phyloP scores from a whole-genome alignment of 495 filamentous ascomycete species.

The Trichoderma parareesei region DNA sequence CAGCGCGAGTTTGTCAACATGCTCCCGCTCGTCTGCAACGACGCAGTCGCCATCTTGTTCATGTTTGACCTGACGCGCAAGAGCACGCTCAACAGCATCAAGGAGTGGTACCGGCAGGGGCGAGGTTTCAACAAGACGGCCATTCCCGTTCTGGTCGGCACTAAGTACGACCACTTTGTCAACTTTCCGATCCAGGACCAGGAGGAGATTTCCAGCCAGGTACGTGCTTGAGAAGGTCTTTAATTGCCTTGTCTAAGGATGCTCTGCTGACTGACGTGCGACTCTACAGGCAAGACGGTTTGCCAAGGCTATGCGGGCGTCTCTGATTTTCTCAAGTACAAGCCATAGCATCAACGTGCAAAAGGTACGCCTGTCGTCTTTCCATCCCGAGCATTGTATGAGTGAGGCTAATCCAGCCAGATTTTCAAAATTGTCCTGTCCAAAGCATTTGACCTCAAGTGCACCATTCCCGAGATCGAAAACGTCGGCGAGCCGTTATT shows the following conservation, averaged over 20 bases:
- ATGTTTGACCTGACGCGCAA: slow-evolving; percentile 99
- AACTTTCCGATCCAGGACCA: slow-evolving; percentile 96
- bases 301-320: slow-evolving; percentile 95
- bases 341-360: slow-evolving; percentile 99
- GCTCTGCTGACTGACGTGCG: background rate
- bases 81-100: slow-evolving; percentile 96
- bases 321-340: slow-evolving; percentile 95
- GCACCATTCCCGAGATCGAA: slow-evolving; percentile 97
- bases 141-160: slow-evolving; percentile 92
- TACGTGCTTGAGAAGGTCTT: slow-evolving; percentile 22
- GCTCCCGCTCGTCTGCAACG: slow-evolving; percentile 96
- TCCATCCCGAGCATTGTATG: slow-evolving; percentile 2
- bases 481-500: slow-evolving; percentile 94
- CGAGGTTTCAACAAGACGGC: slow-evolving; percentile 99
- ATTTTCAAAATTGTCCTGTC: slow-evolving; percentile 99
- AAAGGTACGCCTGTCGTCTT: slow-evolving; percentile 54
- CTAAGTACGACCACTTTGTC: slow-evolving; percentile 98
- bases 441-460: slow-evolving; percentile 97
- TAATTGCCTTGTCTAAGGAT: background rate
- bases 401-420: slow-evolving; percentile 34
- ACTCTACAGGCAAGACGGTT: slow-evolving; percentile 76
- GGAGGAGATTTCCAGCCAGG: slow-evolving; percentile 94
- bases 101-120: slow-evolving; percentile 98
- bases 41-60: slow-evolving; percentile 95
- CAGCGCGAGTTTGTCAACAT: slow-evolving; percentile 99